Evolutionary conservation across 1,284 basidiomycete species (phyloP).

Genomic region (Leccinum olivaceoglutinosum): DNA sequence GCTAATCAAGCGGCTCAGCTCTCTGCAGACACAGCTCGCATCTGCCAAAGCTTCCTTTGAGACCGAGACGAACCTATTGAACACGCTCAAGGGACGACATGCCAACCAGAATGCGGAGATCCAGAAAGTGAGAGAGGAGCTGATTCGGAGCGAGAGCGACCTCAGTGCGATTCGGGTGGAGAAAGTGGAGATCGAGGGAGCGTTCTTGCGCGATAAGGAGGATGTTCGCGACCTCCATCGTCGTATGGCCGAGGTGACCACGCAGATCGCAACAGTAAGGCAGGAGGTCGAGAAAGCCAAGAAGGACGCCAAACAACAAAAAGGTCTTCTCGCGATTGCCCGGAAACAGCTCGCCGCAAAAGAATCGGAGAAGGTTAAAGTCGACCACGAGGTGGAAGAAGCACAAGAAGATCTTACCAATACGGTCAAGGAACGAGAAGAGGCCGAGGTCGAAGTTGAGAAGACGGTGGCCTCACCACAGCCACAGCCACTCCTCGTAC

Average conservation of each 20-base stretch:
- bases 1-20: constrained; percentile 65
- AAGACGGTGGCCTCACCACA: constrained; percentile 18
- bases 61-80: constrained; percentile 74
- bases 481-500: constrained; percentile 4
- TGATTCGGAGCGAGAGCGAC: constrained; percentile 91
- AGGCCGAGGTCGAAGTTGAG: constrained; percentile 47
- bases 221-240: constrained; percentile 85
- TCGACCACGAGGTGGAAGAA: constrained; percentile 69
- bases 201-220: constrained; percentile 89
- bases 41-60: constrained; percentile 80
- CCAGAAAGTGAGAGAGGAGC: constrained; percentile 69
- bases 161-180: constrained; percentile 86
- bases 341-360: constrained; percentile 90
- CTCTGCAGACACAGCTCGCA: constrained; percentile 72
- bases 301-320: constrained; percentile 95
- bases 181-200: constrained; percentile 89
- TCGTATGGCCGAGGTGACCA: constrained; percentile 76
- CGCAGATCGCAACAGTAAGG: constrained; percentile 71
- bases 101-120: constrained; percentile 73
- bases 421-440: constrained; percentile 52
- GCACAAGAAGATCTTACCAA: constrained; percentile 49
- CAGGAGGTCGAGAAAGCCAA: constrained; percentile 81
- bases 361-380: constrained; percentile 72
- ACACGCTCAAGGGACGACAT: constrained; percentile 70
- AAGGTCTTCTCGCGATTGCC: constrained; percentile 89